Base-by-base conservation (phyloP, 345 rosid species). In the Hypericum androsaemum region DNA sequence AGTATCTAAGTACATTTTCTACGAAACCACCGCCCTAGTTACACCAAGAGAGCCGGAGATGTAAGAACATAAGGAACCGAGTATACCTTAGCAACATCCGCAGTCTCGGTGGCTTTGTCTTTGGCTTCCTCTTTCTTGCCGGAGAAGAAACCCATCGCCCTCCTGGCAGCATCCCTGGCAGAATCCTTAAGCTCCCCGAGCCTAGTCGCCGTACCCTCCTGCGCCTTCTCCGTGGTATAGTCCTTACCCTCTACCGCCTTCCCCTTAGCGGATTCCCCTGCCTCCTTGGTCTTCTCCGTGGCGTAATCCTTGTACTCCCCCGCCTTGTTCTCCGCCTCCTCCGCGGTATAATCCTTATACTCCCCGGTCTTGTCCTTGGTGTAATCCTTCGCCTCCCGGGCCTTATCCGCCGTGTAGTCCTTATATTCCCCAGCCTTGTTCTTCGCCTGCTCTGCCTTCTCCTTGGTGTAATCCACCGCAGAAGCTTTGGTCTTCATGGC, bases 81-180 rank as follows among this genome's bases (percentile, higher is more conserved):
- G n/a, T 45, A 15, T 13, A 8, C 3, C 32, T 46, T n/a, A 6
- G 22, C 22, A 8, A 46, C 10, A 0, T 13, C 10, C 10, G 8
- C 7, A 7, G 50, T 13, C 10, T 46, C 14, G 5, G 5, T 6
- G 3, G 12, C 50, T 4, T 46, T 13, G 6, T 6, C 8, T 32
- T 46, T 46, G 8, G 3, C 50, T 5, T 46, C 50, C 12, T 46
- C 50, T 46, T 46, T 46, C 50, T 46, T 46, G 22, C 50, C 50
- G 50, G 50, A 46, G 17, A 46, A 46, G 50, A 46, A 46, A 46
- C 12, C 50, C 50, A 46, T 46, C 0, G 50, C 50, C 50, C 9
- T 14, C 28, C 28, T 13, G 5, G 50, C 50, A 7, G 22, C 28
- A 13, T 13, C 32, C 32, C 4, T 22, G 32, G 32, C 32, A 22